phyloP scores from a whole-genome alignment of 495 filamentous ascomycete genomes.

The Talaromyces nanjingensis region DNA sequence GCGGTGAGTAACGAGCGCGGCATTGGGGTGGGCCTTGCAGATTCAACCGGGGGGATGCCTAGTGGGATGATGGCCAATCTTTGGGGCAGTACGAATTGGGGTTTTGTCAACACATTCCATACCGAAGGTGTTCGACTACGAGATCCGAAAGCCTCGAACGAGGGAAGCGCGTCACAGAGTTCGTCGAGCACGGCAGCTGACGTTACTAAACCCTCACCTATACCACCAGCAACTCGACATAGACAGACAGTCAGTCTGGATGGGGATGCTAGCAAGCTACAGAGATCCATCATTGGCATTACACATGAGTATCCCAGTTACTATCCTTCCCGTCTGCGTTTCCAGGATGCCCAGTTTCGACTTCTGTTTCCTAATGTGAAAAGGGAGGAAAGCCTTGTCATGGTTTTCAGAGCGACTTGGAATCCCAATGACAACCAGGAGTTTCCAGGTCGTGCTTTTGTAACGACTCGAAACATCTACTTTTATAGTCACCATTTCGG shows the following conservation, averaged over 20 bases:
- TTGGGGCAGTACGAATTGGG: conserved; percentile 85
- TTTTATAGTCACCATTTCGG: conserved; percentile 95
- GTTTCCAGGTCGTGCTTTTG: conserved; percentile 80
- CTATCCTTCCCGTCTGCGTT: conserved; percentile 76
- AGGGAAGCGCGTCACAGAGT: conserved; percentile 21
- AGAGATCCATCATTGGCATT: conserved; percentile 29
- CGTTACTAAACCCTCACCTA: conserved; percentile 19
- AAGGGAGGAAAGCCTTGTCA: conserved; percentile 65
- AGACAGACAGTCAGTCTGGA: conserved; percentile 79
- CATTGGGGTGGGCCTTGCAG: conserved; percentile 49
- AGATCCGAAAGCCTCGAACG: conserved; percentile 30
- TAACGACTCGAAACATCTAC: conserved; percentile 78
- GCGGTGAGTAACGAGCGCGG: conserved; percentile 70
- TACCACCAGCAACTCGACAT: conserved; percentile 41
- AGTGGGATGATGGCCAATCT: conserved; percentile 84
- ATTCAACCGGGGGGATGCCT: conserved; percentile 63
- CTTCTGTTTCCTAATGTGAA: conserved; percentile 80
- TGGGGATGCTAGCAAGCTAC: conserved; percentile 41
- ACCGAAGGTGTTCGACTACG: conserved; percentile 42
- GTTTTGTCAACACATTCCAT: conserved; percentile 62
- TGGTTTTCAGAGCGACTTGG: conserved; percentile 73
- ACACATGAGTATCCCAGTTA: conserved; percentile 64
- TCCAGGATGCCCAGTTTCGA: conserved; percentile 89
- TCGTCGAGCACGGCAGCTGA: conserved; percentile 20
- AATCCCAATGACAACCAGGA: conserved; percentile 71